Base-by-base conservation (phyloP, 768 basidiomycete species). In the Strobilomyces confusus region DNA sequence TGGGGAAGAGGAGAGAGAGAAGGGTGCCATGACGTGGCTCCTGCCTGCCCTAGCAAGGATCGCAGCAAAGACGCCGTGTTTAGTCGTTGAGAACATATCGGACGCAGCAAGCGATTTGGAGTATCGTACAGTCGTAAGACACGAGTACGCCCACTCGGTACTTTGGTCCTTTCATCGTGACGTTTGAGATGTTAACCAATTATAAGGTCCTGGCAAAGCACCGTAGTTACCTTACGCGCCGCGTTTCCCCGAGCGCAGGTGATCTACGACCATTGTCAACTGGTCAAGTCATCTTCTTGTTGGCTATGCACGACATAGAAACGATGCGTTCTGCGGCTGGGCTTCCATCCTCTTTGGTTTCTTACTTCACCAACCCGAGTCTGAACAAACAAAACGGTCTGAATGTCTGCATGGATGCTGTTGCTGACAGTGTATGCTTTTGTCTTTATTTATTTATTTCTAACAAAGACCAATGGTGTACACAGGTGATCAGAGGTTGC, bases 71-170 rank as follows among this genome's bases (percentile, higher is more conserved):
- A 94, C 95, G 0, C 95, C 95, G 1, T 74, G 83, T 3, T 78
- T 95, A 60, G 85, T 98, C 11, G 71, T 87, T 26, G 95, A 97
- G 66, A 83, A 82, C 54, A 81, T 89, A 0, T 82, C 84, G 49
- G 94, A 95, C 64, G 86, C 84, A 17, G 85, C 86, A 17, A 92
- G 89, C 60, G 92, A 94, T 56, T 77, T 98, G 22, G 94, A 95
- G 68, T 97, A 95, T 65, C 95, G 92, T 64, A 87, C 92, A 5
- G 86, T 94, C 26, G 80, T 98, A 47, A 78, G 94, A 17, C 87
- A 87, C 61, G 92, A 95, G 62, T 95, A 87, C 61, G 84, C 84
- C 0, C 78, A 84, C 57, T 85, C 81, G 33, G 92, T 91, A 61
- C 59, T 20, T 49, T 43, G 22, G 5, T 36, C 14, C n/a, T 9